Base-by-base conservation (phyloP, 345 rosid species). In the Geranium rotundifolium region DNA sequence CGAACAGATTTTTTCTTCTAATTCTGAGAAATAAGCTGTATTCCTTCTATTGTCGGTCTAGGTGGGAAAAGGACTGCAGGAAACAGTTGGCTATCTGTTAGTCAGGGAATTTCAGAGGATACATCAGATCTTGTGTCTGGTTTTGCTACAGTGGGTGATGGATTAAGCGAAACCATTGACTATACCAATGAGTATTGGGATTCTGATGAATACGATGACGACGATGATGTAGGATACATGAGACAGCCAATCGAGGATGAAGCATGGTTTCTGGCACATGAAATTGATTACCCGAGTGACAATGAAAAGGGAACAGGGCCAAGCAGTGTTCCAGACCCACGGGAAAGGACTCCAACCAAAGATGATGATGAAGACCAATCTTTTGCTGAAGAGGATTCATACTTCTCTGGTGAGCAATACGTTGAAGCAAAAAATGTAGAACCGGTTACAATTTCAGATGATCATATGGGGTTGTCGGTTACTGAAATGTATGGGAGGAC, bases 241-340 rank as follows among this genome's bases (percentile, higher is more conserved):
- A 88, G 99, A 74, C 99, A 90, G 63, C 96, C 99, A 31, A 90
- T 95, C 37, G 99, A 90, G 76, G 99, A 90, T 73, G 99, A 95
- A 79, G 74, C 95, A 60, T 95, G 97, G 99, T 95, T 95, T 83
- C 82, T 90, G 66, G 92, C 99, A 31, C 96, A 95, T 81, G 99
- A 95, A 79, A 85, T 95, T 76, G 97, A 95, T 71, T 95, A 88
- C 67, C 97, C 97, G 13, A 95, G 99, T 69, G 99, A 95, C 74
- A 88, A 95, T 72, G 99, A 95, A 63, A 95, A 90, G 77, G 96
- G 88, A 64, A 81, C 89, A 18, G 89, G 81, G 63, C 88, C 74
- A n/a, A 91, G 77, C 58, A 95, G 96, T 79, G 87, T 72, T 60
- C 96, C 96, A 39, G 97, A 90, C 52, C 81, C 76, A n/a, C 96